phyloP scores from a whole-genome alignment of 805 yeast genomes.

The Candida ponderosae region DNA sequence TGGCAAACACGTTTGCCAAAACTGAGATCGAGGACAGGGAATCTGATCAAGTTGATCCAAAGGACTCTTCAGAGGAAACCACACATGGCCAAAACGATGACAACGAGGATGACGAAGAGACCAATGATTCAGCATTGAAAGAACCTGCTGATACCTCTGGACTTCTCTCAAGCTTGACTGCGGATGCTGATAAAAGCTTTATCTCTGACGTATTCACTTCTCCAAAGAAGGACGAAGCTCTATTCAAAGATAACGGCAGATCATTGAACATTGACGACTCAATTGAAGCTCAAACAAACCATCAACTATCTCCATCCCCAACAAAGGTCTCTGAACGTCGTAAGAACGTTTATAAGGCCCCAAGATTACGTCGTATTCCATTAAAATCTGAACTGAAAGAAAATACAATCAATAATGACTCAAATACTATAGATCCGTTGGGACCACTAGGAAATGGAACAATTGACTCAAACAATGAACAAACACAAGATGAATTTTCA shows the following conservation, averaged over 20 bases:
- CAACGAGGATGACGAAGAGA: neutral
- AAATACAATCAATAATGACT: constrained; percentile 17
- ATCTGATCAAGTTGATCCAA: constrained; percentile 2
- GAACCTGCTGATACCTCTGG: constrained; percentile 13
- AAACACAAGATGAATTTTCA: constrained; percentile 21
- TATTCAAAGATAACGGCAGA: constrained; percentile 22
- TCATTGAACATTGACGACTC: constrained; percentile 11
- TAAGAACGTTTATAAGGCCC: constrained; percentile 36
- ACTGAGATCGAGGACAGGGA: constrained; percentile 3
- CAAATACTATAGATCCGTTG: constrained; percentile 20
- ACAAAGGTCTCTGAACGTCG: constrained; percentile 30
- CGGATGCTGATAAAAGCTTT: constrained; percentile 22
- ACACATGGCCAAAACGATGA: neutral
- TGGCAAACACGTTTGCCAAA: neutral
- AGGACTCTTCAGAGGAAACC: constrained; percentile 1
- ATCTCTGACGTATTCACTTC: constrained; percentile 10
- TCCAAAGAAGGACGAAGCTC: constrained; percentile 23
- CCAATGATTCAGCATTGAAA: neutral
- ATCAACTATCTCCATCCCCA: constrained; percentile 22
- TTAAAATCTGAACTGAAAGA: constrained; percentile 6
- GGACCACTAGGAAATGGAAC: constrained; percentile 24
- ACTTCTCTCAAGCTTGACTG: constrained; percentile 37
- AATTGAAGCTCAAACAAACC: neutral
- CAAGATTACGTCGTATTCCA: constrained; percentile 35
- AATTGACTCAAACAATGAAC: constrained; percentile 22